Evolutionary conservation across 1,284 basidiomycete species (phyloP).

Genomic region (Fistulina hepatica): DNA sequence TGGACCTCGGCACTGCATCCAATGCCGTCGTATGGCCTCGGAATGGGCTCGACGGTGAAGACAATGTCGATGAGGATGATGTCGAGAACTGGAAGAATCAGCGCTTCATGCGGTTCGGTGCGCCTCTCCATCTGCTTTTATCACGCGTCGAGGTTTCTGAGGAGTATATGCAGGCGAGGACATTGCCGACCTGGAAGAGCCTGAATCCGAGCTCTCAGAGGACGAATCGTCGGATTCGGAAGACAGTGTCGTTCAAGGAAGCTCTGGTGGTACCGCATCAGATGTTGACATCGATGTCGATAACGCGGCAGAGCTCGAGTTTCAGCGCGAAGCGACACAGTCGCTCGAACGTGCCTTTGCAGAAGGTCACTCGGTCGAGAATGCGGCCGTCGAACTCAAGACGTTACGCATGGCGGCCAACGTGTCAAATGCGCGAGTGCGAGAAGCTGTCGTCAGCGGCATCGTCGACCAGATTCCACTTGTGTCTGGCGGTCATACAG

Average conservation of each 20-base stretch:
- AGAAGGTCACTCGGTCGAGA: conserved; percentile 86
- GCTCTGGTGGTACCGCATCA: conserved; percentile 23
- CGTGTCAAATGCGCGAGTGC: conserved; percentile 68
- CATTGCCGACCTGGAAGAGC: conserved; percentile 44
- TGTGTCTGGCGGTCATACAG: conserved; percentile 37
- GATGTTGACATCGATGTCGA: conserved; percentile 25
- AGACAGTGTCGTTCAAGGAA: conserved; percentile 25
- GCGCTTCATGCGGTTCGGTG: conserved; percentile 62
- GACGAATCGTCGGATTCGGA: conserved; percentile 36
- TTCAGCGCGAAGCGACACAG: conserved; percentile 64
- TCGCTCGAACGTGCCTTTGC: conserved; percentile 83
- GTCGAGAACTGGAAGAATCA: conserved; percentile 52
- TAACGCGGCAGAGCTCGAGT: conserved; percentile 55
- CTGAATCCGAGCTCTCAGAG: no score
- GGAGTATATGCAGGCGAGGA: conserved; percentile 38
- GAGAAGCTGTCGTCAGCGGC: conserved; percentile 66
- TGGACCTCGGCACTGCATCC: conserved; percentile 43
- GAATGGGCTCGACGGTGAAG: conserved; percentile 42
- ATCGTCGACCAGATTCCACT: conserved; percentile 59
- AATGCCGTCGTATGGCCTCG: conserved; percentile 68
- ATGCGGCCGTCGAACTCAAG: conserved; percentile 87
- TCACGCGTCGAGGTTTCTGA: conserved; percentile 4
- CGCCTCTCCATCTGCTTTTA: conserved; percentile 10
- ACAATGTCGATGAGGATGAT: conserved; percentile 39
- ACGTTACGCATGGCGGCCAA: conserved; percentile 92